Evolutionary conservation across 495 filamentous ascomycete genomes (phyloP), one percentile per base, ranked within the genome.

Genomic region (Geopyxis carbonaria): DNA sequence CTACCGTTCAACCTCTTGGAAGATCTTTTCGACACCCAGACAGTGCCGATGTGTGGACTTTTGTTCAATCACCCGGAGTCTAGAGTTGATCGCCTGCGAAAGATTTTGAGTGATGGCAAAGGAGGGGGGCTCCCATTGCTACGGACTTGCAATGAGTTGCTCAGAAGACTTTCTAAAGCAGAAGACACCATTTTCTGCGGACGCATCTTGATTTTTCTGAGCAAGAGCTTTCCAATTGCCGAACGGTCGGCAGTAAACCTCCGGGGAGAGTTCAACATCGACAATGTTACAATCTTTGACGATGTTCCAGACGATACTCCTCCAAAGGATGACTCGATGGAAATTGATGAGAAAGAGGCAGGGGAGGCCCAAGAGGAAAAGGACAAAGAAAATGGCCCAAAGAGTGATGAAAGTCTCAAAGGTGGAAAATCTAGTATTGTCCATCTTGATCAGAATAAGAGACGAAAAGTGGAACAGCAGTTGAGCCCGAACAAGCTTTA

Each of bases 111-210:
- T 37, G 52, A 52, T 16, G 44, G 47, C 7, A 50, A 51, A 47
- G 76, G 80, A 45, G 94, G 92, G 59, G 76, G 77, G 41, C 61
- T 94, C 31, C 70, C 93, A 39, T 85, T 94, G 45, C 64, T 99
- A 2, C 69, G 89, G 49, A 76, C 80, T 15, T 95, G 91, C 64
- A 99, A 95, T 59, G 91, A 95, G 59, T 68, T 99, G 2, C 70
- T 95, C 6, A 75, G 89, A 33, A 69, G 89, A 39, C 66, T 99
- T 3, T 95, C 89, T 2, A 68, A 92, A 32, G 84, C 89, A 3
- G 84, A 94, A 51, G 91, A 99, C 60, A 83, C 91, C 0, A 86
- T 92, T 2, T 99, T 97, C 58, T 94, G 86, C 56, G 89, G 89
- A 24, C 69, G 87, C 31, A 86, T 99, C 15, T 93, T 93, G 55